Conservation (phyloP, 768 basidiomycete genomes). For the Boletus huronensis region DNA sequence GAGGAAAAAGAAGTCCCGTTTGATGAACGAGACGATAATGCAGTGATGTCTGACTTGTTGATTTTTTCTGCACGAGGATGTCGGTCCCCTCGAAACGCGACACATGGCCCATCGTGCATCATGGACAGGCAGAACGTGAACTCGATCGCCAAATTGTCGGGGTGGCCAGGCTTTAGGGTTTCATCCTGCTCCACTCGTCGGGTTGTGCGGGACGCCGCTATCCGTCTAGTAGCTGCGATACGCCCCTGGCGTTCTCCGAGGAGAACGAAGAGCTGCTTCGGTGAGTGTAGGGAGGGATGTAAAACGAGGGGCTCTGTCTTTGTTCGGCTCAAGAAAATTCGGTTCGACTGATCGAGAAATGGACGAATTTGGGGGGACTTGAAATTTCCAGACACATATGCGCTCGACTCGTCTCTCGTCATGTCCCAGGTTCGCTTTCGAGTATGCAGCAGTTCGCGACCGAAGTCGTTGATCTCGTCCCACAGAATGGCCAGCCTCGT, state of each 20-base stretch:
- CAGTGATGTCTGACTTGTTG: not conserved
- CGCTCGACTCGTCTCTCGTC: constrained; percentile 5
- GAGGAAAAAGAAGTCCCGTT: not conserved
- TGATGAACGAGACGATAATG: not conserved
- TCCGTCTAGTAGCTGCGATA: not conserved
- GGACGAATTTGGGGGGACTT: constrained; percentile 27
- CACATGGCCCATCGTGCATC: not conserved
- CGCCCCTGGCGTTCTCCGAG: not conserved
- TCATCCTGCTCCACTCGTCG: not conserved
- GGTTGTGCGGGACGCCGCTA: not conserved
- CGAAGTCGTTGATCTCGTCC: not conserved
- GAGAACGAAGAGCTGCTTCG: not conserved
- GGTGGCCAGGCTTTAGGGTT: not conserved
- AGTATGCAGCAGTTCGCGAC: not conserved
- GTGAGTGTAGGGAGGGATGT: not conserved
- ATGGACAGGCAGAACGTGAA: not conserved
- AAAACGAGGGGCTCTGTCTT: no score
- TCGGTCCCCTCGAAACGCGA: not conserved
- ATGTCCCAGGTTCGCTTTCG: constrained; percentile 21
- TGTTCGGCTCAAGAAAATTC: constrained; percentile 4
- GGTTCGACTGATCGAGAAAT: constrained; percentile 1
- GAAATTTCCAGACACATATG: constrained; percentile 18
- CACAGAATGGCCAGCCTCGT: constrained; percentile 11
- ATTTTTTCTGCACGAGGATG: not conserved
- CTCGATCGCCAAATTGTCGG: not conserved